Conservation (phyloP, 1,284 basidiomycete genomes). For the Mycena citricolor region DNA sequence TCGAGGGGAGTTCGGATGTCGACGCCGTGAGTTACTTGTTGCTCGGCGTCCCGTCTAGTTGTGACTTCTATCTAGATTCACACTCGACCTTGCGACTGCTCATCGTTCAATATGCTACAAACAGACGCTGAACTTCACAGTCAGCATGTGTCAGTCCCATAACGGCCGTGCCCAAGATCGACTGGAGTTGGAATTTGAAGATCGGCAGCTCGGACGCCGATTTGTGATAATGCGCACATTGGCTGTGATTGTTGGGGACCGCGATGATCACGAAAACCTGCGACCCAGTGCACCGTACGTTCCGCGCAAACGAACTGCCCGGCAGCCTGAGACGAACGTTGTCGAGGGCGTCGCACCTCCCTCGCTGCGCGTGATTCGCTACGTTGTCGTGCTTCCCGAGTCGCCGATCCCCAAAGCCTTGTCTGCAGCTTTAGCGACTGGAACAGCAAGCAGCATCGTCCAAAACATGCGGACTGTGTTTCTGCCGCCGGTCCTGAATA, state of each 20-base stretch:
- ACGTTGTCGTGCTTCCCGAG: slow-evolving; percentile 39
- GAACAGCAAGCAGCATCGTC: slow-evolving; percentile 27
- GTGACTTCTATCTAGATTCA: slow-evolving; percentile 24
- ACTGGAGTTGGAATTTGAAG: slow-evolving; percentile 43
- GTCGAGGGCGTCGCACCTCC: slow-evolving; percentile 49
- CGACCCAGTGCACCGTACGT: slow-evolving; percentile 52
- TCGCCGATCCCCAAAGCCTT: slow-evolving; percentile 40
- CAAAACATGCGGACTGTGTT: slow-evolving; percentile 31
- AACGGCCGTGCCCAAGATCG: slow-evolving; percentile 52
- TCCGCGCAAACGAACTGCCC: slow-evolving; percentile 40
- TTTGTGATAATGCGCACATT: slow-evolving; percentile 48
- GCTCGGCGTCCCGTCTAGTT: slow-evolving; percentile 33
- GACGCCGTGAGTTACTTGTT: slow-evolving; percentile 35
- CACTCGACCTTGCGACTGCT: too few species aligned
- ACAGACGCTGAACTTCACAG: slow-evolving; percentile 29
- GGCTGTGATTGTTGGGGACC: slow-evolving; percentile 42
- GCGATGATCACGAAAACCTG: slow-evolving; percentile 48
- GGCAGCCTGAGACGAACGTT: slow-evolving; percentile 42
- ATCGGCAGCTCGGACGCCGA: slow-evolving; percentile 35
- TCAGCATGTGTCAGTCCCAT: slow-evolving; percentile 37
- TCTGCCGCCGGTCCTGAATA: slow-evolving; percentile 41
- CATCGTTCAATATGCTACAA: slow-evolving; percentile 29
- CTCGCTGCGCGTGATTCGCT: slow-evolving; percentile 40
- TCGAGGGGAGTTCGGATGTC: slow-evolving; percentile 26
- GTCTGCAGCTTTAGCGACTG: slow-evolving; percentile 31